Evolutionary conservation across 148 eudicot genomes (phyloP), one percentile per base, ranked within the genome.

Genomic region (Vaccinium corymbosum): DNA sequence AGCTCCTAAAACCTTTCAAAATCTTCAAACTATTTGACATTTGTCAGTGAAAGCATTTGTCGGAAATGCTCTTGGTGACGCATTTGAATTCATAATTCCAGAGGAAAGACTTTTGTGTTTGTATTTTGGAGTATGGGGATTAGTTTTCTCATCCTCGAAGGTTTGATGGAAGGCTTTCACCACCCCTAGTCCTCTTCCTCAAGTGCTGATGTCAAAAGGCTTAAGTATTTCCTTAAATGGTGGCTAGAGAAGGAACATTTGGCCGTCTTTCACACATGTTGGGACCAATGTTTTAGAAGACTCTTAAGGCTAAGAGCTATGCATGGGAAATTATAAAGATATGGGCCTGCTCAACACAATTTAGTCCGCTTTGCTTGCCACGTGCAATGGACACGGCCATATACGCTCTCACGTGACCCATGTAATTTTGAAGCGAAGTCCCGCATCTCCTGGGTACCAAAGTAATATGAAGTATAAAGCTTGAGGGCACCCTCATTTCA

Each of bases 71-170:
- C 66, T 61, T 20, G 66, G 66, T 20, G 27, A 75, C 22, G 14
- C 52, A 46, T 74, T 46, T 75, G 13, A 29, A 17, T 75, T 71
- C 46, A 42, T 15, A 17, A 42, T 14, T 75, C 50, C 0, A 46
- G n/a, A n/a, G n/a, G 50, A 10, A 46, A 42, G 53, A 7, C 46
- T 81, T 12, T 22, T 64, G 50, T 83, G 59, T 64, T 20, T 86
- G 42, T 77, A 29, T 9, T 74, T 48, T 55, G 3, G n/a, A 61
- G 81, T 13, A 42, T 46, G 13, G 32, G 17, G 29, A n/a, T 11
- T n/a, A 49, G 17, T 49, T 8, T 76, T 76, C 32, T 76, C 52
- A 42, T 42, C 46, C 46, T 42, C 3, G 6, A 42, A 42, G 46
- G 46, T 42, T 42, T 6, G 6, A 42, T 42, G 46, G 46, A 42